phyloP scores from a whole-genome alignment of 495 filamentous ascomycete species.

The Trichoderma reesei region DNA sequence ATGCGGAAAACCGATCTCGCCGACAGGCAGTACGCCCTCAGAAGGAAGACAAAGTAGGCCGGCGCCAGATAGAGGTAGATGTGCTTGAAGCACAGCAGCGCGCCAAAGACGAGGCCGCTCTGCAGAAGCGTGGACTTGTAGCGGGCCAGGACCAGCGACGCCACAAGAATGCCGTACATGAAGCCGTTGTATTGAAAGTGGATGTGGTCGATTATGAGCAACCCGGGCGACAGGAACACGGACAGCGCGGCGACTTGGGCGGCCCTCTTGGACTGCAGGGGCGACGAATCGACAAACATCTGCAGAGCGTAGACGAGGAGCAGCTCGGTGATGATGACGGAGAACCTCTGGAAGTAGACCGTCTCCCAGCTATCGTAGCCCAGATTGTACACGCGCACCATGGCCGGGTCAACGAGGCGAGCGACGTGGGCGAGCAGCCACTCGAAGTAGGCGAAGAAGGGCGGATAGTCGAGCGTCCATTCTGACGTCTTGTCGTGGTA shows the following conservation, averaged over 20 bases:
- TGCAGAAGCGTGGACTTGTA: slow-evolving; percentile 64
- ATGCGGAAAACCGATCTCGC: slow-evolving; percentile 66
- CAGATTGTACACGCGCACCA: slow-evolving; percentile 74
- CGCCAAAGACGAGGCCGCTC: slow-evolving; percentile 75
- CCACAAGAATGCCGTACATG: slow-evolving; percentile 79
- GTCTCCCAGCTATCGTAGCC: slow-evolving; percentile 85
- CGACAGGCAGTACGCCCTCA: slow-evolving; percentile 82
- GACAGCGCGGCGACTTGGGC: slow-evolving; percentile 82
- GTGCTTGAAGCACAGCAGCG: slow-evolving; percentile 86
- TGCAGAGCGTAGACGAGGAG: slow-evolving; percentile 77
- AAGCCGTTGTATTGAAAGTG: slow-evolving; percentile 99
- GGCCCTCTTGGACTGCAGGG: slow-evolving; percentile 55
- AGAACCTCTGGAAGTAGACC: slow-evolving; percentile 80
- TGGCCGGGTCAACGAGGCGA: slow-evolving; percentile 61
- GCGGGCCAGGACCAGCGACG: slow-evolving; percentile 74
- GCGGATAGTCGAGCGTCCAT: slow-evolving; percentile 98
- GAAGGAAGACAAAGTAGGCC: slow-evolving; percentile 86
- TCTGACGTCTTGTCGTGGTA: slow-evolving; percentile 95
- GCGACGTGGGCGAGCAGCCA: slow-evolving; percentile 83
- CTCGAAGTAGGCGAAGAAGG: slow-evolving; percentile 96
- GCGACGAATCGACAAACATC: slow-evolving; percentile 62
- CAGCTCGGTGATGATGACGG: slow-evolving; percentile 80
- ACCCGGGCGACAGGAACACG: slow-evolving; percentile 80
- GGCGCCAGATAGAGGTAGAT: slow-evolving; percentile 96
- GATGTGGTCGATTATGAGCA: slow-evolving; percentile 96